A percentile compares a stretch with the other conserved stretches of the same genome.
phyloP scores from a whole-genome alignment of 2,329 filamentous ascomycete genomes.

The Aspergillus brasiliensis region DNA sequence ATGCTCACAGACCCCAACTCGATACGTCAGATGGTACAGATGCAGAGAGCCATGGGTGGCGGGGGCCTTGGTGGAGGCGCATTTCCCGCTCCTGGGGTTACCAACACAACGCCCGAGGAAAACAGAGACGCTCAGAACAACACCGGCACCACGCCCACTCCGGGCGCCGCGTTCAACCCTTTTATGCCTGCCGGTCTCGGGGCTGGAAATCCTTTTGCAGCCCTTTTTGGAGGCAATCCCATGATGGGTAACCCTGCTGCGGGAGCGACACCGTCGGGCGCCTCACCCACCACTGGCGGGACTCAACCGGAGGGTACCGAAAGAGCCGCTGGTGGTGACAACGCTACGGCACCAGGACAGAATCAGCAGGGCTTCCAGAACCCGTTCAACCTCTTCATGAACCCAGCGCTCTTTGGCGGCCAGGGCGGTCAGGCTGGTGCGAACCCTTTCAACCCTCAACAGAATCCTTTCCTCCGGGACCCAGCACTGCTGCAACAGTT shows the following conservation, averaged over 20 bases:
- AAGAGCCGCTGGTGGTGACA: slow-evolving; percentile 30
- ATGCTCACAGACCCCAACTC: slow-evolving; percentile 93
- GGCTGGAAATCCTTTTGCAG: slow-evolving; percentile 62
- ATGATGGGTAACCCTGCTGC: slow-evolving; percentile 26
- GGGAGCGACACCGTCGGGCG: slow-evolving; percentile 26
- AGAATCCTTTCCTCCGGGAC: slow-evolving; percentile 61
- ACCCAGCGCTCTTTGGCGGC: slow-evolving; percentile 42
- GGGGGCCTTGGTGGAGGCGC: slow-evolving; percentile 55
- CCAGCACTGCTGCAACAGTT: slow-evolving; percentile 60
- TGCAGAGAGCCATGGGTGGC: slow-evolving; percentile 68
- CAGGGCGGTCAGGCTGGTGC: slow-evolving; percentile 42
- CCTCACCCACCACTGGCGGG: slow-evolving; percentile 33
- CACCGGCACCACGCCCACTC: slow-evolving; percentile 48
- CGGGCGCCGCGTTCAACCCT: slow-evolving; percentile 34
- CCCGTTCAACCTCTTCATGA: slow-evolving; percentile 65
- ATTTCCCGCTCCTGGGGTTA: slow-evolving; percentile 90
- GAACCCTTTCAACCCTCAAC: slow-evolving; percentile 50
- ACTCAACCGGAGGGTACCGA: slow-evolving; percentile 34
- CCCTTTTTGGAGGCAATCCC: slow-evolving; percentile 53
- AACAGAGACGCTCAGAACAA: slow-evolving; percentile 40
- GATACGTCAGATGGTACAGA: slow-evolving; percentile 76
- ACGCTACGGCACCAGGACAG: slow-evolving; percentile 34
- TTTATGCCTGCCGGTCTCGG: slow-evolving; percentile 30
- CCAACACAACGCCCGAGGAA: slow-evolving; percentile 75
- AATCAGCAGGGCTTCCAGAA: slow-evolving; percentile 55